These are phyloP conservation scores for Talaromyces sp. DNA, from an alignment of 2,329 filamentous ascomycete genomes.

Conservation along the genomic window DNA sequence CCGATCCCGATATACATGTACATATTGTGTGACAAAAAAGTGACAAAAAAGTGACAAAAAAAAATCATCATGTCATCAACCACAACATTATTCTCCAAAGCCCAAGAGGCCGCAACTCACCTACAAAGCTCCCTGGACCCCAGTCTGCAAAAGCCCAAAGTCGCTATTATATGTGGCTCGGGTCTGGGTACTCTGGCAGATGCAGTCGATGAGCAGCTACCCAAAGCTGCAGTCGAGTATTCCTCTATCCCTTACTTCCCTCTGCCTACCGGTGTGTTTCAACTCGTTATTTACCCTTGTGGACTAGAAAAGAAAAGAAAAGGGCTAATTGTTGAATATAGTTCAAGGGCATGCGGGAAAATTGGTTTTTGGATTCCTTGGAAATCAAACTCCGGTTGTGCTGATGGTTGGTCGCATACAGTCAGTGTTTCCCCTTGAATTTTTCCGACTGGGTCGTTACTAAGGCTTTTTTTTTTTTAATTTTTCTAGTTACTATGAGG, in stretches of 20 bases:
- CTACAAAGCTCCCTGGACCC: conserved; percentile 48
- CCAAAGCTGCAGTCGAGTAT: conserved; percentile 53
- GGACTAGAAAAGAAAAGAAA: background rate
- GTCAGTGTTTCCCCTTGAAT: conserved; percentile 40
- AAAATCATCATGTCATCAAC: conserved; percentile 3
- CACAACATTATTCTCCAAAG: conserved; percentile 24
- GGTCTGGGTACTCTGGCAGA: conserved; percentile 59
- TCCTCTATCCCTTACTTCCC: conserved; percentile 59
- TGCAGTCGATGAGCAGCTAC: conserved; percentile 46
- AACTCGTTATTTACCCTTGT: background rate
- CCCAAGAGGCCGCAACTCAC: conserved; percentile 48
- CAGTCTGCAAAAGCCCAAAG: conserved; percentile 48
- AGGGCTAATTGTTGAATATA: conserved; percentile 11
- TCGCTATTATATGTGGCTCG: conserved; percentile 63
- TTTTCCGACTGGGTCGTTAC: background rate
- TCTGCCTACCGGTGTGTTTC: conserved; percentile 50
- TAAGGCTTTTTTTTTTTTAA: background rate
- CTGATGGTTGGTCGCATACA: conserved; percentile 62
- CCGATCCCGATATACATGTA: no score
- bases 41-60: background rate
- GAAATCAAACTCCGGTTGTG: conserved; percentile 53
- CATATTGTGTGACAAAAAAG: no score
- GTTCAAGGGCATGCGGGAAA: conserved; percentile 61
- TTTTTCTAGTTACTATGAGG: conserved; percentile 59
- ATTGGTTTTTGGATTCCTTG: conserved; percentile 59